Evolutionary conservation across 352 stramenopile species (phyloP).

Genomic region (Pythium utonaiense): DNA sequence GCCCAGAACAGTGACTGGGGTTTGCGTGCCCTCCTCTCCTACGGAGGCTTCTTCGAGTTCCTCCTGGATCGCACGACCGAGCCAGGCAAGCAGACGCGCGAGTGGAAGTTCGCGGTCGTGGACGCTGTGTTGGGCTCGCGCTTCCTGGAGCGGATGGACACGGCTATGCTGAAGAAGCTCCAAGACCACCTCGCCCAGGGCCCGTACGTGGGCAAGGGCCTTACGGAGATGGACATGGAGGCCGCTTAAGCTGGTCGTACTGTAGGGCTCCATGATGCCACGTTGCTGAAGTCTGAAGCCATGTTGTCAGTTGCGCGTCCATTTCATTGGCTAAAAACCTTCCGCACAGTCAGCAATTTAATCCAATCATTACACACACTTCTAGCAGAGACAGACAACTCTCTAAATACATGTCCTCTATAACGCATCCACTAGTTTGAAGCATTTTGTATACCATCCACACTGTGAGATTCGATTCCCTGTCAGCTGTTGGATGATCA

Average conservation of each 20-base stretch:
- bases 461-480: no score
- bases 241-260: constrained; percentile 30
- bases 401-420: not conserved
- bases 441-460: no score
- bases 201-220: constrained; percentile 54
- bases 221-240: constrained; percentile 60
- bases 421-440: no score
- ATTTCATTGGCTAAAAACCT: constrained; percentile 15
- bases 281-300: constrained; percentile 11
- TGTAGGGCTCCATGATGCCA: not conserved
- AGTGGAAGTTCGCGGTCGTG: constrained; percentile 89
- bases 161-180: constrained; percentile 50
- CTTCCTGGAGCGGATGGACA: constrained; percentile 56
- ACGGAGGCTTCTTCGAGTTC: constrained; percentile 85
- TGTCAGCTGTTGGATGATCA: not conserved
- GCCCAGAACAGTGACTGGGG: constrained; percentile 80
- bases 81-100: constrained; percentile 76
- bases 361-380: not conserved
- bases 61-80: constrained; percentile 78
- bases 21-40: constrained; percentile 54
- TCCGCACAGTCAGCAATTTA: not conserved
- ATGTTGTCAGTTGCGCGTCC: not conserved
- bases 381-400: constrained; percentile 2
- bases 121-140: constrained; percentile 70
- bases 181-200: constrained; percentile 48